Evolutionary conservation across 129 eudicot genomes (phyloP).

Genomic region (Calendula officinalis): DNA sequence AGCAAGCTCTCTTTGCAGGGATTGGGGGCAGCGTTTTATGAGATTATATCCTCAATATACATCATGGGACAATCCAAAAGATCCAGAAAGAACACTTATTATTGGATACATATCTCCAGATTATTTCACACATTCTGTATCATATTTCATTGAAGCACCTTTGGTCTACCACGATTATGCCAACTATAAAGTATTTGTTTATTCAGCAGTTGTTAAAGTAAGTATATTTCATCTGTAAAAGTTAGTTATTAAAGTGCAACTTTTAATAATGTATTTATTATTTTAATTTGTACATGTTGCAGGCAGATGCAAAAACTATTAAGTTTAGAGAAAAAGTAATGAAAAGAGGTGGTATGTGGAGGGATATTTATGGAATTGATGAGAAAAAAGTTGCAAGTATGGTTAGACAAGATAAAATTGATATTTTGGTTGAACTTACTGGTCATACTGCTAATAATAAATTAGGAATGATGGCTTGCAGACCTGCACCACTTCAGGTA

Average conservation of each 20-base stretch:
- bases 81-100: slow-evolving; percentile 82
- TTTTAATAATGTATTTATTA: slow-evolving; percentile 9
- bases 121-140: slow-evolving; percentile 96
- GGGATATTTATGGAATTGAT: slow-evolving; percentile 90
- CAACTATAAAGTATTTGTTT: slow-evolving; percentile 78
- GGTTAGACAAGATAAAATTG: slow-evolving; percentile 94
- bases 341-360: slow-evolving; percentile 88
- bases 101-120: slow-evolving; percentile 97
- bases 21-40: slow-evolving; percentile 90
- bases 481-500: slow-evolving; percentile 97
- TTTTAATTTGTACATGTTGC: slow-evolving; percentile 22
- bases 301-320: slow-evolving; percentile 96
- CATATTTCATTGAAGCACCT: slow-evolving; percentile 95
- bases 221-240: not conserved
- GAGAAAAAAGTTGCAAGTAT: slow-evolving; percentile 90
- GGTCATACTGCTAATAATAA: slow-evolving; percentile 98
- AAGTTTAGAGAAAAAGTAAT: slow-evolving; percentile 78
- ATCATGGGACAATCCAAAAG: slow-evolving; percentile 87
- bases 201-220: slow-evolving; percentile 99
- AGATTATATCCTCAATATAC: slow-evolving; percentile 70
- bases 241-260: not conserved
- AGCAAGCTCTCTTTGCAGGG: slow-evolving; percentile 75
- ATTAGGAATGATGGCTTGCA: slow-evolving; percentile 96
- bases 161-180: slow-evolving; percentile 69
- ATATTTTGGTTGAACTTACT: slow-evolving; percentile 94